Evolutionary conservation across 2,329 filamentous ascomycete species (phyloP), one percentile per base, ranked within the genome.

Genomic region (Diaporthe batatas): DNA sequence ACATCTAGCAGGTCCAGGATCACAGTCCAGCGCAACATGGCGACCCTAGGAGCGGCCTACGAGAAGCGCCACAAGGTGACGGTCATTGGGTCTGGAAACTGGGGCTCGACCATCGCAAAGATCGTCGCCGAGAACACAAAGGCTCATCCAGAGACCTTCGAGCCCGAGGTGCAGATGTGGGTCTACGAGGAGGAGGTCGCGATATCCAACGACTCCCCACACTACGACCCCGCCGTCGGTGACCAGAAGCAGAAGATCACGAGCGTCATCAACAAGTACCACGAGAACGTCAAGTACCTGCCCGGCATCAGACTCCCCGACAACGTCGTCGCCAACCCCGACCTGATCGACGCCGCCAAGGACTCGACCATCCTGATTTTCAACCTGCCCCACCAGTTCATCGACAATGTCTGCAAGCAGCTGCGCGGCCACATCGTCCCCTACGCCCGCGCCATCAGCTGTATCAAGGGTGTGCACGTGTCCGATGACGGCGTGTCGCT

Each of bases 221-320:
- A 94, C 84, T 95, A 94, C 86, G 88, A 93, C 78, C 79, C 88
- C 25, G 84, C 87, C 73, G 86, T 89, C 49, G 88, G 89, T 79
- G 88, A 90, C 75, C 87, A 90, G 75, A 90, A 92, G 3, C 93
- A 96, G 82, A 98, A 98, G 85, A 91, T 99, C 82, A 98, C 96
- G 10, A 83, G 90, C 68, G 84, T 99, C 78, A 98, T 99, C 90
- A 99, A 99, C 87, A 89, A 88, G 57, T 85, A 93, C 79, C 95
- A 98, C 85, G 96, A 99, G 86, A 99, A 99, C 83, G 89, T 98
- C 85, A 99, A 98, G 84, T 99, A 99, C 85, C 92, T 99, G 12
- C 94, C 96, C n/a, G 91, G 91, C 78, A 93, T 99, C 80, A 86
- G 88, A 42, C 90, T 99, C 2, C 96, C 96, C 5, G 79, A 86